Conservation (phyloP, 2,329 filamentous ascomycete genomes). For the Chaetomiaceae sp. region DNA sequence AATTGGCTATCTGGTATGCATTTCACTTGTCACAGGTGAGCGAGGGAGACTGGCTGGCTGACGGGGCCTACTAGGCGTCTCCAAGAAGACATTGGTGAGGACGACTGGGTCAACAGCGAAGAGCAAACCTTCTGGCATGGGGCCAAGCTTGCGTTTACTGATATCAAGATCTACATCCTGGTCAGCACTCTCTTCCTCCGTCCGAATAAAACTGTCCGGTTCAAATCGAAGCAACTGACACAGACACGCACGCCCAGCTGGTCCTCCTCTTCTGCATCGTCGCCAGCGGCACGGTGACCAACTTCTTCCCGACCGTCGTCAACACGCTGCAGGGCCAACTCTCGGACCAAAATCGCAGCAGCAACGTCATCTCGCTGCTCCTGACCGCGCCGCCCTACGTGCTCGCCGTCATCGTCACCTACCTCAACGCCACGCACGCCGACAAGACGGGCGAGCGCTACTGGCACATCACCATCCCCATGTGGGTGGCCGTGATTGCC, state of each 20-base stretch:
- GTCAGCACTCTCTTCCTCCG: constrained; percentile 29
- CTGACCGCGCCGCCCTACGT: constrained; percentile 64
- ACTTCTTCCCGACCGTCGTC: constrained; percentile 69
- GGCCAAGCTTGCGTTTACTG: constrained; percentile 50
- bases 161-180: constrained; percentile 58
- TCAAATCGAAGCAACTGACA: neutral
- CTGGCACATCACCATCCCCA: constrained; percentile 60
- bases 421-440: constrained; percentile 64
- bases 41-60: no score
- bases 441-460: constrained; percentile 68
- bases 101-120: constrained; percentile 55
- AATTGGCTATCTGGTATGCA: constrained; percentile 48
- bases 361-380: constrained; percentile 54
- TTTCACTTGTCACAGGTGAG: neutral
- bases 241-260: constrained; percentile 31
- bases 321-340: constrained; percentile 44
- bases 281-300: constrained; percentile 54
- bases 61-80: constrained; percentile 46
- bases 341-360: constrained; percentile 41
- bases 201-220: no score
- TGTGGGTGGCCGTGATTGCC: constrained; percentile 56
- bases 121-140: constrained; percentile 54
- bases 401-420: constrained; percentile 56
- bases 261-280: constrained; percentile 55
- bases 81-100: constrained; percentile 60